Base-by-base conservation (phyloP, 2,329 filamentous ascomycete species). In the Pseudogymnoascus sp. region DNA sequence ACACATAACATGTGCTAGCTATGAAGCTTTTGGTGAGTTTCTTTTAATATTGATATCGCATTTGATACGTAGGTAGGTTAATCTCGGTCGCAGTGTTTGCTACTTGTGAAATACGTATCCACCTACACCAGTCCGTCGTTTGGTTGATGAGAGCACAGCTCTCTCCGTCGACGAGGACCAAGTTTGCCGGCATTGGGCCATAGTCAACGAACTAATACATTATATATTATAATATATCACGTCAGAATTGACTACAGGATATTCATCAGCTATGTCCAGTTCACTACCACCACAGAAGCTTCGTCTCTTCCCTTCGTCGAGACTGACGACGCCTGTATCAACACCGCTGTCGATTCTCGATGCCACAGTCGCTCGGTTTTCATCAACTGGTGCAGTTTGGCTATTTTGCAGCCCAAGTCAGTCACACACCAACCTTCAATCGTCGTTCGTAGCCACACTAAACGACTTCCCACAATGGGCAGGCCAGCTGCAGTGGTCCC, bases 371-470 rank as follows among this genome's bases (percentile, higher is more conserved):
- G 75, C 75, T 2, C 70, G 75, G 3, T 81, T 79, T 64, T 62
- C 73, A 1, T 66, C 73, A 4, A 76, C 76, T 6, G 75, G 73
- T 18, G 78, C 77, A 3, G 74, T 79, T 16, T 81, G 79, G 78
- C 73, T 80, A 6, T 81, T 73, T 23, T 56, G 64, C 12, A 25
- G 62, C 4, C 14, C 56, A 12, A 14, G 59, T 40, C 46, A 68
- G 0, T 63, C 67, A 14, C 31, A 64, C 6, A 28, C 63, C 5
- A 66, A 67, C 37, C 64, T 72, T 8, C 64, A 67, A 60, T 28
- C 23, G 1, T 70, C 75, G 2, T 74, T 80, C 23, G 64, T 68
- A 1, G 68, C 72, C 18, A 76, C 76, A 0, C 68, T 80, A 2
- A 65, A 73, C 44, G 34, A 37, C 21, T 60, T 38, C n/a, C 59